A percentile compares a stretch with the other conserved stretches of the same genome.
Conservation (phyloP, 2,329 filamentous ascomycete genomes). For the Didymella keratinophila region DNA sequence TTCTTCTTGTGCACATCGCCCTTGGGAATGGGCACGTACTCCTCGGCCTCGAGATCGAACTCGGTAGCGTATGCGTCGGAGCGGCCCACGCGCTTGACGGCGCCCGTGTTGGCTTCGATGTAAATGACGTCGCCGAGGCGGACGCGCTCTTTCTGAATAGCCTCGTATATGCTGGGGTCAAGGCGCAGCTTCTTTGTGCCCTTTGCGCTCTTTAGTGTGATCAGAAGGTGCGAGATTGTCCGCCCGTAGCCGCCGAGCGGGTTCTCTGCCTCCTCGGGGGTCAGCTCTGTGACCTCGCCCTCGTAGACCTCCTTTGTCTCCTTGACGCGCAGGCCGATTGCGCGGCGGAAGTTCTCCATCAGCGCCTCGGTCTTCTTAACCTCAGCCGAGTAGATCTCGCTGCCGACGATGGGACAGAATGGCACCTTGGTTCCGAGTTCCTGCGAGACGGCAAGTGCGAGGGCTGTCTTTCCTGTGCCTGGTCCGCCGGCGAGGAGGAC, state of each 20-base stretch:
- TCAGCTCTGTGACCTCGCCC: constrained; percentile 96
- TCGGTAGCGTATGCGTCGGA: constrained; percentile 98
- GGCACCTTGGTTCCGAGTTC: constrained; percentile 98
- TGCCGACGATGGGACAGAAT: constrained; percentile 97
- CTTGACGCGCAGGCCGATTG: constrained; percentile 92
- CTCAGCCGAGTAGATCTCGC: constrained; percentile 96
- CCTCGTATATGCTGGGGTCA: constrained; percentile 98
- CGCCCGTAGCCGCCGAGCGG: constrained; percentile 95
- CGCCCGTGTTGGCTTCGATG: constrained; percentile 98
- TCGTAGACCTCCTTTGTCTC: constrained; percentile 99
- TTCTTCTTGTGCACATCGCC: constrained; percentile 99
- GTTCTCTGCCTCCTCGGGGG: constrained; percentile 97
- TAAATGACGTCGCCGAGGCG: constrained; percentile 97
- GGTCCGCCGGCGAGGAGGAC: constrained; percentile 93
- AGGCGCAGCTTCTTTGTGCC: constrained; percentile 97
- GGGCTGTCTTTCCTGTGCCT: constrained; percentile 92
- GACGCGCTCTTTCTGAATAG: constrained; percentile 97
- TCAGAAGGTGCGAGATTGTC: constrained; percentile 94
- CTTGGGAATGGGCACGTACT: constrained; percentile 98
- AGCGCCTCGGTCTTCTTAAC: constrained; percentile 99
- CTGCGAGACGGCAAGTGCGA: constrained; percentile 94
- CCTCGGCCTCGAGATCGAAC: constrained; percentile 97
- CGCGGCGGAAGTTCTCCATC: constrained; percentile 98
- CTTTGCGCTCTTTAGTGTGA: constrained; percentile 92
- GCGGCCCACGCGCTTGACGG: constrained; percentile 94